Conservation (phyloP, 192 early-diverging fungal genomes). For the Rhizoclosmatium sp. region DNA sequence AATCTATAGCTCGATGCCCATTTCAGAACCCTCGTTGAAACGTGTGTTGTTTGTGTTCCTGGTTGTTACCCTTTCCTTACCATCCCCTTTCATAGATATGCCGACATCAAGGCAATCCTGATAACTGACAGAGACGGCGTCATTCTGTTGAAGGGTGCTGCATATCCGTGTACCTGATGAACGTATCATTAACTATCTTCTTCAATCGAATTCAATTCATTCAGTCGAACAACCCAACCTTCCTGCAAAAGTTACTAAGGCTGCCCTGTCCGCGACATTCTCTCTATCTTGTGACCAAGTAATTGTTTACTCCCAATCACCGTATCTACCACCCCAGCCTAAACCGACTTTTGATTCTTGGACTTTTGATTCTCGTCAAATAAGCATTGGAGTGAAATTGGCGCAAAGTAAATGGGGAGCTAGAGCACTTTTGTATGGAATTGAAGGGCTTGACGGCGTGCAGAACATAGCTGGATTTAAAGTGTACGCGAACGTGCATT, state of each 20-base stretch:
- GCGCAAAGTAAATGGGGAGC: too few species aligned
- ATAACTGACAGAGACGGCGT: slow-evolving; percentile 41
- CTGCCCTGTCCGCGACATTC: slow-evolving; percentile 39
- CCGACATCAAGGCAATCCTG: slow-evolving; percentile 28
- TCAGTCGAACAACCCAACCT: slow-evolving; percentile 35
- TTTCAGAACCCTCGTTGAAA: slow-evolving; percentile 20
- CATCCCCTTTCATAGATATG: too few species aligned
- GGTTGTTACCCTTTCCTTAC: too few species aligned
- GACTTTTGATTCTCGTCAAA: background rate
- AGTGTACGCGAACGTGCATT: background rate
- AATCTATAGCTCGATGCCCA: slow-evolving; percentile 7
- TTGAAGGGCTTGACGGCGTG: too few species aligned
- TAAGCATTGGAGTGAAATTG: too few species aligned
- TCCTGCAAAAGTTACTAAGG: slow-evolving; percentile 33
- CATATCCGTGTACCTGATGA: background rate
- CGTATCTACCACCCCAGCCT: too few species aligned
- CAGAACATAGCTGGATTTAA: too few species aligned
- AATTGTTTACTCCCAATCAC: background rate
- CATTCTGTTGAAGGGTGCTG: slow-evolving; percentile 31
- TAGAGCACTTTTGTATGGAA: too few species aligned
- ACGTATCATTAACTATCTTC: too few species aligned
- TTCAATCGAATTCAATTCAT: too few species aligned
- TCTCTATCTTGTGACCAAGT: slow-evolving; percentile 37
- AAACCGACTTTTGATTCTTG: background rate
- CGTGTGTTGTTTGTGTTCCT: background rate